These are phyloP conservation scores for Eimeria sp. DNA, from an alignment of 169 alveolate species.

Conservation along the genomic window DNA sequence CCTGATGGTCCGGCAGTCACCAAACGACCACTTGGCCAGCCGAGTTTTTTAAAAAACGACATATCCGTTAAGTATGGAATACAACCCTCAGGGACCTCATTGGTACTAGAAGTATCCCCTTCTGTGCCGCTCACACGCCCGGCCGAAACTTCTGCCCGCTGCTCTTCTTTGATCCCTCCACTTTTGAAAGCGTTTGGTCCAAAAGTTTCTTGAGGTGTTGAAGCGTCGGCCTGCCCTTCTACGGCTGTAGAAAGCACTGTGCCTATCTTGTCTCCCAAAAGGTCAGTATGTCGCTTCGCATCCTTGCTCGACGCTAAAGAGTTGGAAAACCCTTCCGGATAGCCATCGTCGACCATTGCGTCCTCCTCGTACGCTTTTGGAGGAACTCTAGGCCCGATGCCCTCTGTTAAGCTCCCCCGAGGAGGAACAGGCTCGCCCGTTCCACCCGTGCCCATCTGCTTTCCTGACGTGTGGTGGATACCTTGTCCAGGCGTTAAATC, in stretches of 20 bases:
- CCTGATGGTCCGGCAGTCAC: constrained; percentile 26
- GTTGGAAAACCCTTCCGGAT: neutral
- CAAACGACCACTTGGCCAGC: constrained; percentile 69
- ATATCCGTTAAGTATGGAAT: constrained; percentile 9
- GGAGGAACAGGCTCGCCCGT: neutral
- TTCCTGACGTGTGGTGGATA: neutral
- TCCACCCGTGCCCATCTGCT: neutral
- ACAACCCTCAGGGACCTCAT: constrained; percentile 56
- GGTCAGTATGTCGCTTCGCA: neutral
- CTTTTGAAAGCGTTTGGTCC: neutral
- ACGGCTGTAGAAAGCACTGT: neutral
- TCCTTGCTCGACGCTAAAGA: neutral
- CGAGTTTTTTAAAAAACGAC: constrained; percentile 8
- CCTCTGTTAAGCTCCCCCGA: neutral
- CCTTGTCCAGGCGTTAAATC: neutral
- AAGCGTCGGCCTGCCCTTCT: neutral
- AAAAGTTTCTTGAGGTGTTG: neutral
- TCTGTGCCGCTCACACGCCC: neutral
- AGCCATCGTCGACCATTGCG: neutral
- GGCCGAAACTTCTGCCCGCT: neutral
- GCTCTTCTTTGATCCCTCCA: neutral
- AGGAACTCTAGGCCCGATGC: neutral
- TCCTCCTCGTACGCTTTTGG: neutral
- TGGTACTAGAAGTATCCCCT: neutral
- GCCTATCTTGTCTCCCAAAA: neutral